Evolutionary conservation across 352 stramenopile species (phyloP).

Genomic region (Phytopythium vexans): DNA sequence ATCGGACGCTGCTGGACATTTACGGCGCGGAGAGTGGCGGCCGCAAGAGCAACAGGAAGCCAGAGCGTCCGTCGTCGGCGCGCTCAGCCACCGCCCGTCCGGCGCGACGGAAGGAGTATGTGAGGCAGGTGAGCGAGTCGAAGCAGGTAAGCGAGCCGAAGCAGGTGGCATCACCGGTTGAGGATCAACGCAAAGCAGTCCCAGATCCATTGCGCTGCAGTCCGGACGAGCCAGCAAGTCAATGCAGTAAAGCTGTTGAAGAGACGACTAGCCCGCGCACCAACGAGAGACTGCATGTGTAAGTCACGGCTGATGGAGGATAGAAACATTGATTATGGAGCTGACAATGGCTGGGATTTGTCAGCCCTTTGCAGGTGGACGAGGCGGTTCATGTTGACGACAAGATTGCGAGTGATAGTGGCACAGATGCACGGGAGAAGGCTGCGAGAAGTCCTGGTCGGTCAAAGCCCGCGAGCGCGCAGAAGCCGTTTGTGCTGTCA

Average conservation of each 20-base stretch:
- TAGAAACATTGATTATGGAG: conserved; percentile 1
- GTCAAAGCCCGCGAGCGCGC: too few species aligned
- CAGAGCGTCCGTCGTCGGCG: conserved; percentile 6
- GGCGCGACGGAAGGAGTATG: neutral
- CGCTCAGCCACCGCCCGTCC: neutral
- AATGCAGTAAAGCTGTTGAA: too few species aligned
- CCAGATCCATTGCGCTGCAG: too few species aligned
- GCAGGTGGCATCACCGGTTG: too few species aligned
- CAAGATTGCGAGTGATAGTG: neutral
- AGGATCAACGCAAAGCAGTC: too few species aligned
- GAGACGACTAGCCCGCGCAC: too few species aligned
- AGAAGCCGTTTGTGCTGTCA: conserved; percentile 17
- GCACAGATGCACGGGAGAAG: neutral
- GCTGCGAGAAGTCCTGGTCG: too few species aligned
- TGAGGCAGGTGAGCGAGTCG: neutral
- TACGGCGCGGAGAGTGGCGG: conserved; percentile 14
- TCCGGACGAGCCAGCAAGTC: too few species aligned
- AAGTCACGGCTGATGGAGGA: neutral
- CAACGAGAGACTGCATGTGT: neutral
- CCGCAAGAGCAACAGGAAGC: conserved; percentile 7
- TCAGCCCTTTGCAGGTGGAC: neutral
- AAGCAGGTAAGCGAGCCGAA: neutral
- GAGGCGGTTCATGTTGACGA: neutral
- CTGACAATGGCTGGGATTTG: neutral
- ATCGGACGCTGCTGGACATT: conserved; percentile 33